Conservation (phyloP, 345 rosid genomes). For the Heritiera littoralis region DNA sequence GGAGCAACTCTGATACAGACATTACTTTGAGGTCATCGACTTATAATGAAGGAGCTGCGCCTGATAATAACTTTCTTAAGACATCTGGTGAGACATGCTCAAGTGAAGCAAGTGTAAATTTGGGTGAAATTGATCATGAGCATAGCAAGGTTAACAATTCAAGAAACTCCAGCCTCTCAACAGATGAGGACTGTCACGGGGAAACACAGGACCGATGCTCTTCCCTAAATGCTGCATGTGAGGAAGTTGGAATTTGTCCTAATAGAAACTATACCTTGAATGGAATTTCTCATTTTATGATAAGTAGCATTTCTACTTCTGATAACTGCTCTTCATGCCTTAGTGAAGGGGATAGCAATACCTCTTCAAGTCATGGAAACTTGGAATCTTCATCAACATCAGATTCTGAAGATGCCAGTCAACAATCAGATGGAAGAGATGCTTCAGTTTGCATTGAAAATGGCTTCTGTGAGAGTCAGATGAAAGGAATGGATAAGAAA, state of each 20-base stretch:
- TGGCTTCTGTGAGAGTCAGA: conserved; percentile 43
- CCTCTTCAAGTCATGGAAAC: conserved; percentile 66
- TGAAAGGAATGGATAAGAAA: conserved; percentile 37
- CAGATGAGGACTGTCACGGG: conserved; percentile 36
- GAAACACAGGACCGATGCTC: conserved; percentile 35
- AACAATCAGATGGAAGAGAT: conserved; percentile 64
- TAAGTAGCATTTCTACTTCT: conserved; percentile 64
- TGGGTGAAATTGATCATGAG: conserved; percentile 37
- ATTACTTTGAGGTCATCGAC: conserved; percentile 52
- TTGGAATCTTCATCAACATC: conserved; percentile 77
- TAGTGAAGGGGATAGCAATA: conserved; percentile 82
- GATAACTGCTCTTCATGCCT: conserved; percentile 88
- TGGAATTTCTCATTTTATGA: conserved; percentile 44
- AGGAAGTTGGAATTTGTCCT: conserved; percentile 39
- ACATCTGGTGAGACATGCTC: conserved; percentile 43
- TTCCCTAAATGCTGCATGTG: conserved; percentile 40
- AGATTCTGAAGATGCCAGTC: conserved; percentile 79
- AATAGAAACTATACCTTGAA: conserved; percentile 24
- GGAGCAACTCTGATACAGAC: conserved; percentile 67
- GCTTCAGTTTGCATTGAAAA: conserved; percentile 36
- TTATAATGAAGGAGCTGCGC: conserved; percentile 43
- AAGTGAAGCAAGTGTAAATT: conserved; percentile 46
- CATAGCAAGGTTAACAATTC: conserved; percentile 28
- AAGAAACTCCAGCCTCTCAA: conserved; percentile 25
- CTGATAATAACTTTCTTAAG: conserved; percentile 33